phyloP scores from a whole-genome alignment of 2,329 filamentous ascomycete species.

The Ampelomyces quisqualis region DNA sequence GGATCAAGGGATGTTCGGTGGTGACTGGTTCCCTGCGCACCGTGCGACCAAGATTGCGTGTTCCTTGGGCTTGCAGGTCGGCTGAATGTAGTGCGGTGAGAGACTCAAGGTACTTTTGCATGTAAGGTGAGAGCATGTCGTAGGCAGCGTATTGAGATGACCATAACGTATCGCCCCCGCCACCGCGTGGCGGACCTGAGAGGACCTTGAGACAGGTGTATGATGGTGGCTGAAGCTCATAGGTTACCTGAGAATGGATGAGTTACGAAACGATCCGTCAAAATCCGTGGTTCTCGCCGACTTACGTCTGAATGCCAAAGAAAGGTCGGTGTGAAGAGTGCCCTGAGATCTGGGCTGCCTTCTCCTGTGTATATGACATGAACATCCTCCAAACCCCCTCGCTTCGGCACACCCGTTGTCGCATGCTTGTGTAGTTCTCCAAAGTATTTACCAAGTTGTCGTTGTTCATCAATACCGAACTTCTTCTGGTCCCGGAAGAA shows the following conservation, averaged over 20 bases:
- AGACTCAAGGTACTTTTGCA: conserved; percentile 61
- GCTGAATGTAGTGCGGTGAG: conserved; percentile 59
- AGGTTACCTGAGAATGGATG: conserved; percentile 50
- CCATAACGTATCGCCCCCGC: conserved; percentile 60
- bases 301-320: conserved; percentile 58
- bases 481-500: conserved; percentile 60
- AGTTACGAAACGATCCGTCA: not conserved
- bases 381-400: conserved; percentile 55
- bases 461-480: conserved; percentile 56
- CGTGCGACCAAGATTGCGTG: conserved; percentile 52
- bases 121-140: conserved; percentile 55
- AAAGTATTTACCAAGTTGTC: conserved; percentile 55
- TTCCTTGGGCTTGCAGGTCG: conserved; percentile 55
- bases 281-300: conserved; percentile 7
- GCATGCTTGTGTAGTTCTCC: conserved; percentile 58
- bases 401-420: conserved; percentile 54
- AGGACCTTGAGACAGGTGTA: conserved; percentile 59
- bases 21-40: conserved; percentile 56
- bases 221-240: conserved; percentile 59
- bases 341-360: conserved; percentile 55
- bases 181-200: conserved; percentile 55
- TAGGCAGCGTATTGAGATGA: conserved; percentile 61
- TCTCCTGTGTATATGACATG: conserved; percentile 59
- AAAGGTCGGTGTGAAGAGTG: conserved; percentile 57
- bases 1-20: conserved; percentile 59